A percentile compares a stretch with the other conserved stretches of the same genome.
phyloP scores from a whole-genome alignment of 192 early-diverging fungal species.

The Blastocladiella britannica region DNA sequence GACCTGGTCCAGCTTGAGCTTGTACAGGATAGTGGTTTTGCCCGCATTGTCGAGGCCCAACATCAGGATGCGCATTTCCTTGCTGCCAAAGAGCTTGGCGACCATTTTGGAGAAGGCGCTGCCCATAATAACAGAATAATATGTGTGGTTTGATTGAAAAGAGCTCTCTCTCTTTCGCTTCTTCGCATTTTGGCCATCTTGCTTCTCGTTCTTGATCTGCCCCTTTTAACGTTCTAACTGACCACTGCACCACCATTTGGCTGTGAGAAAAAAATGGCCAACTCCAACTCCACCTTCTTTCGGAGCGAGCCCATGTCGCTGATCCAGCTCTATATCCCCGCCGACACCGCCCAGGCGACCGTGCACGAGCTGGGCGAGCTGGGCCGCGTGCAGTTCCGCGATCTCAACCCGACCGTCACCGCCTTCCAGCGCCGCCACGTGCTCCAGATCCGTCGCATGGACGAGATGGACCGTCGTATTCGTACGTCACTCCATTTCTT shows the following conservation, averaged over 20 bases:
- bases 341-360: conserved; percentile 77
- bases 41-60: conserved; percentile 30
- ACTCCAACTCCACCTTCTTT: conserved; percentile 29
- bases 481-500: conserved; percentile 27
- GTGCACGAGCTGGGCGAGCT: conserved; percentile 87
- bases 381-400: conserved; percentile 83
- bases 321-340: conserved; percentile 84
- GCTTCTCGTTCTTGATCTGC: no score
- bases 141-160: no score
- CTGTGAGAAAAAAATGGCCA: no score
- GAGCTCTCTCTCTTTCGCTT: no score
- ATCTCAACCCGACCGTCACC: conserved; percentile 83
- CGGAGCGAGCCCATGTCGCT: conserved; percentile 91
- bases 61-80: conserved; percentile 37
- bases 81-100: conserved; percentile 10
- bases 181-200: no score
- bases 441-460: conserved; percentile 77
- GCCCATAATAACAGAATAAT: no score
- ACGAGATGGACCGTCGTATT: conserved; percentile 91
- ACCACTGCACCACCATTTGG: no score
- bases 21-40: conserved; percentile 30
- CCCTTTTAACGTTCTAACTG: no score
- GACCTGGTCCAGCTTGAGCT: conserved; percentile 32
- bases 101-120: background rate
- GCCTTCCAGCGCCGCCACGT: conserved; percentile 95